Percentiles rank a stretch among this genome's conserved stretches.
These are phyloP conservation scores for Ceratobasidium sp. DNA, from an alignment of 1,284 basidiomycete species.

Conservation along the genomic window DNA sequence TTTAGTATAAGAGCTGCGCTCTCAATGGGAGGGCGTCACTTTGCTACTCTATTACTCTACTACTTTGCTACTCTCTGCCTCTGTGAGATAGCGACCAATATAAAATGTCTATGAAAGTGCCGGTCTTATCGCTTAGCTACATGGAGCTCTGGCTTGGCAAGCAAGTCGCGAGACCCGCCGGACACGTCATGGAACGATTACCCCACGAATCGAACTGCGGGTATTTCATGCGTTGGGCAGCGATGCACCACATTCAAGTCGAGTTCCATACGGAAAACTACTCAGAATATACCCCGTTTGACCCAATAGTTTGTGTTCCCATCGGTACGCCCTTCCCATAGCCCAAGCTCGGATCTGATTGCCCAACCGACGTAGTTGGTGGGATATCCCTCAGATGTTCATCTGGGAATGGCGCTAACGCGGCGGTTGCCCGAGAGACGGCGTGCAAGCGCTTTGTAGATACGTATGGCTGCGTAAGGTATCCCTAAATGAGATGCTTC, in stretches of 20 bases:
- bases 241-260: neutral
- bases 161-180: no score
- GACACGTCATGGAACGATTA: no score
- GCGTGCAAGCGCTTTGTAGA: neutral
- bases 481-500: no score
- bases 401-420: neutral
- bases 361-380: neutral
- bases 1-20: no score
- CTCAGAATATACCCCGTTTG: neutral
- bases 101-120: no score
- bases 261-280: neutral
- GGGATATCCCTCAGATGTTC: neutral
- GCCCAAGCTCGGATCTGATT: no score
- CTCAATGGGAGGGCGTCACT: no score
- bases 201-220: slow-evolving; percentile 3
- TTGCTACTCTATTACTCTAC: no score
- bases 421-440: neutral
- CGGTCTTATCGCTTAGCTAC: no score
- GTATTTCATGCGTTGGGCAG: slow-evolving; percentile 26
- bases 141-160: no score
- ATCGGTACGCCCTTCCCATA: neutral
- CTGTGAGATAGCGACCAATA: no score
- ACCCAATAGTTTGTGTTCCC: neutral
- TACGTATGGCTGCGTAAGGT: neutral
- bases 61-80: no score